These are phyloP conservation scores for Mycena vitilis DNA, from an alignment of 768 basidiomycete species.

Conservation along the genomic window DNA sequence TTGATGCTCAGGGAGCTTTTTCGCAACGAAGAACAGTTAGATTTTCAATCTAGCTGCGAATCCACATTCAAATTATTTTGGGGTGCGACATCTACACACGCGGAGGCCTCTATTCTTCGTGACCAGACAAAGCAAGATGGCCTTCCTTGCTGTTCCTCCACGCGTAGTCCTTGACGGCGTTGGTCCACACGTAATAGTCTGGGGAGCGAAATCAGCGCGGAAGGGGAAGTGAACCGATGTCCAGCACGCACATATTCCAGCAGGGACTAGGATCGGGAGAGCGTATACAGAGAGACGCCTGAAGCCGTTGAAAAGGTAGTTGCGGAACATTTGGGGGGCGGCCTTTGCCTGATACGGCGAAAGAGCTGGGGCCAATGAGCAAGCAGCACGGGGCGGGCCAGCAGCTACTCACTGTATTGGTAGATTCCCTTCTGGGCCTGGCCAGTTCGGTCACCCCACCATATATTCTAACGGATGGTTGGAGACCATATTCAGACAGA, in stretches of 20 bases:
- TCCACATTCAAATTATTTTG: constrained; percentile 26
- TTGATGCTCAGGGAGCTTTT: too few species aligned
- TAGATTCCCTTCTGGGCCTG: constrained; percentile 82
- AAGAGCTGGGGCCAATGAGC: constrained; percentile 60
- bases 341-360: constrained; percentile 87
- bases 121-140: constrained; percentile 63
- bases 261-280: constrained; percentile 83
- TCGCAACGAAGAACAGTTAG: too few species aligned
- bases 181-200: constrained; percentile 85
- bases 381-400: constrained; percentile 9
- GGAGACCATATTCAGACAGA: neutral
- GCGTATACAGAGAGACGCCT: constrained; percentile 78
- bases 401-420: constrained; percentile 76
- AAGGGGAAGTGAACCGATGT: neutral
- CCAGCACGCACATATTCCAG: constrained; percentile 75
- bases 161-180: constrained; percentile 70
- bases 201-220: constrained; percentile 10
- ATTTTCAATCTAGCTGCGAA: too few species aligned
- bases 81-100: neutral
- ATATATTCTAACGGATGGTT: constrained; percentile 68
- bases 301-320: constrained; percentile 90
- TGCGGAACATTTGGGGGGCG: constrained; percentile 74
- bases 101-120: constrained; percentile 47
- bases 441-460: constrained; percentile 88
- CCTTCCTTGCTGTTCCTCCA: constrained; percentile 87